These are phyloP conservation scores for Umbelopsis ramanniana DNA, from an alignment of 192 early-diverging fungal species.

Conservation along the genomic window DNA sequence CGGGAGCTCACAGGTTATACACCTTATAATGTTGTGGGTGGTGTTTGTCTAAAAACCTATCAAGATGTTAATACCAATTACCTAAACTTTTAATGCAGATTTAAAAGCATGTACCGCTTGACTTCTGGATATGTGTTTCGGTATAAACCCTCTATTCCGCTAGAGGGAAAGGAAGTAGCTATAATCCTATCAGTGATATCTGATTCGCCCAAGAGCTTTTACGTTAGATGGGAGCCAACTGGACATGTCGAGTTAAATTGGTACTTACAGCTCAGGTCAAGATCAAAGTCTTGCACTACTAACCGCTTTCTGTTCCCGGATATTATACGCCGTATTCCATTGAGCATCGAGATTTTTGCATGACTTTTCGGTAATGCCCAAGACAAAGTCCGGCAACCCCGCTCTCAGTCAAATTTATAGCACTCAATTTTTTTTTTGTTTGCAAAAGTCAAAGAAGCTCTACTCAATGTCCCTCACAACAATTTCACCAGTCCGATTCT, in stretches of 20 bases:
- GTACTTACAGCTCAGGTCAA: constrained; percentile 52
- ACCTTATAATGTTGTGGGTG: constrained; percentile 61
- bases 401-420: background rate
- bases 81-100: background rate
- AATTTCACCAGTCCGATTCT: constrained; percentile 15
- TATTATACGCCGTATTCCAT: constrained; percentile 22
- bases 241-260: too few relatives aligned
- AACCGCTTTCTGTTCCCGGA: constrained; percentile 42
- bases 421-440: background rate
- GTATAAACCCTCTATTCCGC: constrained; percentile 55
- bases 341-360: constrained; percentile 28
- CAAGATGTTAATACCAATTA: background rate
- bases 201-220: background rate
- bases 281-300: constrained; percentile 41
- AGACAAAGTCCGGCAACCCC: background rate
- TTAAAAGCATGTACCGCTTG: constrained; percentile 42
- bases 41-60: constrained; percentile 55
- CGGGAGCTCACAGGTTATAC: constrained; percentile 57
- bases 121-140: constrained; percentile 60
- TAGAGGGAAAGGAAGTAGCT: constrained; percentile 63
- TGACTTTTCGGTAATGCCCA: background rate
- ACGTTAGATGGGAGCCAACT: too few relatives aligned
- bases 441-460: background rate
- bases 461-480: background rate
- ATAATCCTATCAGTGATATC: constrained; percentile 59